phyloP scores from a whole-genome alignment of 805 yeast genomes.

The Pichia gijzeniarum region DNA sequence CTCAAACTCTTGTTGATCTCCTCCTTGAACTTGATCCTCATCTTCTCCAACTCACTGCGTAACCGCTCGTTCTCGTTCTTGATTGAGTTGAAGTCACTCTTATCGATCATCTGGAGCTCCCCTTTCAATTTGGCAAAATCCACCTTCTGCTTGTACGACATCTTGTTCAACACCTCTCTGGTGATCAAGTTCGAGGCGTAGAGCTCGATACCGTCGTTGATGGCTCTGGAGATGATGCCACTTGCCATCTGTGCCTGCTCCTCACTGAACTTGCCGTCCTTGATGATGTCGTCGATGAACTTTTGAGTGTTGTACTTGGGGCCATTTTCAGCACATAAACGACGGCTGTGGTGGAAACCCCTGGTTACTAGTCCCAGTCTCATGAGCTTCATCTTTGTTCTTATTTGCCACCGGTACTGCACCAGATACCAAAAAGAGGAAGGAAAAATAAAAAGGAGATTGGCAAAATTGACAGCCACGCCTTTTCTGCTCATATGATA shows the following conservation, averaged over 20 bases:
- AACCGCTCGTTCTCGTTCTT: conserved; percentile 84
- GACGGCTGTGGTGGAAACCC: neutral
- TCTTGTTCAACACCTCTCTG: conserved; percentile 72
- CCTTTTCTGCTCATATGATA: no score
- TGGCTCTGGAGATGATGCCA: conserved; percentile 61
- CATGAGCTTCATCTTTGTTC: neutral
- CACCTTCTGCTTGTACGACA: conserved; percentile 92
- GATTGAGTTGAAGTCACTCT: conserved; percentile 73
- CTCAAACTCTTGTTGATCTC: conserved; percentile 88
- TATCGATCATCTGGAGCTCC: conserved; percentile 82
- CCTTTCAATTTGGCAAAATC: conserved; percentile 94
- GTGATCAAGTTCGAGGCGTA: conserved; percentile 77
- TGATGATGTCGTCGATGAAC: conserved; percentile 59
- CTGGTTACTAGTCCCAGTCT: neutral
- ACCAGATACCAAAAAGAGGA: neutral
- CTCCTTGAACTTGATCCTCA: conserved; percentile 79
- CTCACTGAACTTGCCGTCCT: conserved; percentile 58
- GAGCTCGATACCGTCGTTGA: conserved; percentile 72
- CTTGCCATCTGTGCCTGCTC: conserved; percentile 80
- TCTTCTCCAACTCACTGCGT: conserved; percentile 76
- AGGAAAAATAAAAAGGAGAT: no score
- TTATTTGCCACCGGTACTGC: no score
- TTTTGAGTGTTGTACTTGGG: conserved; percentile 67
- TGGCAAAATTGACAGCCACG: neutral
- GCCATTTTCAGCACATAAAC: conserved; percentile 11